phyloP scores from a whole-genome alignment of 208 protist species.

The Acanthamoeba culbertsoni region DNA sequence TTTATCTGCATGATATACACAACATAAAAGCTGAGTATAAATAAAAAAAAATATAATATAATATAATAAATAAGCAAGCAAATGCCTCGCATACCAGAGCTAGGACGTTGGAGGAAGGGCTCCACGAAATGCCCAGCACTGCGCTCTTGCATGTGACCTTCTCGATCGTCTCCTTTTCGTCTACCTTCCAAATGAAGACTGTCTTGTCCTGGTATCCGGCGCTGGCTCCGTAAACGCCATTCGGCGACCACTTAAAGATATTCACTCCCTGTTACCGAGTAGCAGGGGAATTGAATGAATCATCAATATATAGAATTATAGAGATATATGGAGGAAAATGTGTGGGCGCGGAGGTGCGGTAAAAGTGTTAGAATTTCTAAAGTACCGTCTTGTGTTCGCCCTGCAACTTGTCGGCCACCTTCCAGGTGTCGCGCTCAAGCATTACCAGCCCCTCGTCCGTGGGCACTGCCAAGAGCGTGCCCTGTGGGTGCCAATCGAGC shows the following conservation, averaged over 20 bases:
- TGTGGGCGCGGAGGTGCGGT: too few relatives aligned
- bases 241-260: neutral
- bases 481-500: constrained; percentile 13
- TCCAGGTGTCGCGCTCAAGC: neutral
- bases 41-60: neutral
- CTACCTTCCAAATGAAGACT: neutral
- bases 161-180: neutral
- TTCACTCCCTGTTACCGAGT: neutral
- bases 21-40: neutral
- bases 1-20: neutral
- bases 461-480: neutral
- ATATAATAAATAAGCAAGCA: neutral
- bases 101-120: neutral
- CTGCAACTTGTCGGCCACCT: neutral
- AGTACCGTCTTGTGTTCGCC: constrained; percentile 12
- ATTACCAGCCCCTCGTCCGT: neutral
- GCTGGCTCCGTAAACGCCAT: neutral
- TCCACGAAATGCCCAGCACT: neutral
- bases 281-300: neutral
- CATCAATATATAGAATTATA: neutral
- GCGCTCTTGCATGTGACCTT: neutral
- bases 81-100: neutral
- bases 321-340: neutral
- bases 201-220: neutral
- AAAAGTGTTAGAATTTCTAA: too few relatives aligned